A percentile compares a stretch with the other conserved stretches of the same genome.
Conservation (phyloP, 2,329 filamentous ascomycete genomes). For the Amesomyces nigricolor region DNA sequence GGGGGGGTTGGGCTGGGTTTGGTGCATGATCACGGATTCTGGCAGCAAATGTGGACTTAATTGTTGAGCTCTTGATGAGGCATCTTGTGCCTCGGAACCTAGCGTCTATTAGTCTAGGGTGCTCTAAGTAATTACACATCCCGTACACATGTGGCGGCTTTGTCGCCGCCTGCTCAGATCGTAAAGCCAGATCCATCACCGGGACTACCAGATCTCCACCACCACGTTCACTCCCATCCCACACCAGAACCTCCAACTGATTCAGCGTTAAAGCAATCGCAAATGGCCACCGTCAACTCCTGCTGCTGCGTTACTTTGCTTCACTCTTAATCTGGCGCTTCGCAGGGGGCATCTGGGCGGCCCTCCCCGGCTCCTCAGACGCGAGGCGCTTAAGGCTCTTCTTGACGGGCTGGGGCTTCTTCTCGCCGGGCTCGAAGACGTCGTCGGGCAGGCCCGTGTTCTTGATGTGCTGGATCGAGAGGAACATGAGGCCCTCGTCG, state of each 20-base stretch:
- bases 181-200: slow-evolving; percentile 2
- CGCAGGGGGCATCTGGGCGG: slow-evolving; percentile 28
- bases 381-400: slow-evolving; percentile 45
- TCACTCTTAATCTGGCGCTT: slow-evolving; percentile 42
- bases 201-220: neutral
- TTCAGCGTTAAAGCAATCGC: neutral
- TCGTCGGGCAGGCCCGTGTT: slow-evolving; percentile 87
- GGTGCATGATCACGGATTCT: no score
- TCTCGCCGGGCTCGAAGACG: slow-evolving; percentile 77
- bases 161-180: neutral
- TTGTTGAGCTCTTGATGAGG: slow-evolving; percentile 24
- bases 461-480: slow-evolving; percentile 71
- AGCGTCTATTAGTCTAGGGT: slow-evolving; percentile 34
- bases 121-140: slow-evolving; percentile 31
- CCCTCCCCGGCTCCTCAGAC: slow-evolving; percentile 32
- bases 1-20: no score
- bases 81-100: slow-evolving; percentile 33
- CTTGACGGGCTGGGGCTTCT: slow-evolving; percentile 55
- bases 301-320: slow-evolving; percentile 34
- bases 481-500: slow-evolving; percentile 65
- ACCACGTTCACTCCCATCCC: neutral
- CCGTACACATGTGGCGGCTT: slow-evolving; percentile 8
- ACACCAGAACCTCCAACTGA: neutral
- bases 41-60: no score
- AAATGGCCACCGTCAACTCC: slow-evolving; percentile 13